Evolutionary conservation across 2,329 filamentous ascomycete species (phyloP), one percentile per base, ranked within the genome.

Genomic region (Cordyceps tenuipes): DNA sequence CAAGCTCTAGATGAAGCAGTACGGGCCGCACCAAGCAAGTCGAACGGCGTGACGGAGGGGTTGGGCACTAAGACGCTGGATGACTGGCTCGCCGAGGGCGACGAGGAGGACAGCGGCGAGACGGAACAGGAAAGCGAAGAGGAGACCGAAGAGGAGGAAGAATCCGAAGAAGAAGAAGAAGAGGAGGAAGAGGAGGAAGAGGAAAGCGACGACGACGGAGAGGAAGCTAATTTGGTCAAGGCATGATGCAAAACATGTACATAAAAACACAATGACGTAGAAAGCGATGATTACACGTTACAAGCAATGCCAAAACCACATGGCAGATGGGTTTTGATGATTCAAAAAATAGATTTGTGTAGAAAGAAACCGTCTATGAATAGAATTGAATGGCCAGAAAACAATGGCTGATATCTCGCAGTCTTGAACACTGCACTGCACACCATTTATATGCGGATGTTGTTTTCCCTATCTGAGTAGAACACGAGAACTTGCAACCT

Each of bases 1-100:
- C 82, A 87, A 63, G 82, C 77, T 67, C 73, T 91, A 48, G 87
- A 90, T 65, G 82, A 81, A 23, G 83, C 81, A 1, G 75, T 72
- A 61, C 70, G 70, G 19, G 62, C 68, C 9, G 64, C 65, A 21
- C 73, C 73, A 9, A 73, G 70, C 44, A 82, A 75, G 66, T 72
- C 75, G 15, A 86, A 86, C 68, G 82, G 76, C 0, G 64, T 74
- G 15, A 73, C 75, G 5, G 85, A 85, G 53, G 78, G 73, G 12
- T 71, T 79, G 1, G 80, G 81, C 56, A 84, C 84, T 46, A 96
- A 96, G 81, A 90, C 87, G 21, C 76, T 99, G 63, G 91, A 97
- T 75, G 91, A 96, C 71, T 97, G 94, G 92, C 78, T 97, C 60
- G 91, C 87, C 5, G 89, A 91, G 68, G 85, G 84, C 48, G 83